Evolutionary conservation across 371 early-diverging fungal species (phyloP).

Genomic region (Haplosporangium sp.): DNA sequence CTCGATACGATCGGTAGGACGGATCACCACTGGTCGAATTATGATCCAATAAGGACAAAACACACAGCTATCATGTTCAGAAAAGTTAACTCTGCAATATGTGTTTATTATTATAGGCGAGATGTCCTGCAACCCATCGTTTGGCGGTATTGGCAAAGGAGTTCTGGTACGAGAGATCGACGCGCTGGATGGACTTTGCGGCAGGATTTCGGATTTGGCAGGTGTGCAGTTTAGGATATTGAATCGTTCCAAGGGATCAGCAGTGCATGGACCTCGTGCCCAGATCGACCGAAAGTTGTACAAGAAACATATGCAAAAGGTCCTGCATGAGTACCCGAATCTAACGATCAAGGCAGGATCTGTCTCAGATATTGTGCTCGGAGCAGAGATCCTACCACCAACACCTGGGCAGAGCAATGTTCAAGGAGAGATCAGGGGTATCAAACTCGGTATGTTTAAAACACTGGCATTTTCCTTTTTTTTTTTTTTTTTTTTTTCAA

Average conservation of each 20-base stretch:
- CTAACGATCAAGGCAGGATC: conserved; percentile 76
- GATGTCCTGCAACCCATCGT: conserved; percentile 92
- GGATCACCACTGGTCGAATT: neutral
- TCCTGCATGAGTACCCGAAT: conserved; percentile 73
- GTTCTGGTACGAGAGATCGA: conserved; percentile 85
- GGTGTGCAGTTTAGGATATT: conserved; percentile 90
- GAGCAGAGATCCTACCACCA: conserved; percentile 53
- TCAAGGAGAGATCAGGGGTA: conserved; percentile 56
- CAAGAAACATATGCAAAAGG: conserved; percentile 78
- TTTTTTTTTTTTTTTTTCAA: neutral
- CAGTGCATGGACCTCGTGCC: conserved; percentile 89
- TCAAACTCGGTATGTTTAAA: conserved; percentile 51
- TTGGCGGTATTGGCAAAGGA: conserved; percentile 91
- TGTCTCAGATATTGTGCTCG: conserved; percentile 78
- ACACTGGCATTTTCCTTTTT: neutral
- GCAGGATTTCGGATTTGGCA: conserved; percentile 81
- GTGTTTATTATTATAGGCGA: conserved; percentile 65
- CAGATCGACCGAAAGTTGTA: conserved; percentile 87
- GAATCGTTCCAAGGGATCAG: conserved; percentile 88
- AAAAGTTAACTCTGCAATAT: neutral
- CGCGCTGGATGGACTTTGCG: conserved; percentile 88
- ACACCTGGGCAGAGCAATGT: conserved; percentile 29
- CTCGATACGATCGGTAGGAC: conserved; percentile 76
- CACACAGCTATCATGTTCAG: neutral
- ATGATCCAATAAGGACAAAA: no score